A percentile compares a stretch with the other conserved stretches of the same genome.
phyloP scores from a whole-genome alignment of 1,284 basidiomycete genomes.

The Athelia psychrophila region DNA sequence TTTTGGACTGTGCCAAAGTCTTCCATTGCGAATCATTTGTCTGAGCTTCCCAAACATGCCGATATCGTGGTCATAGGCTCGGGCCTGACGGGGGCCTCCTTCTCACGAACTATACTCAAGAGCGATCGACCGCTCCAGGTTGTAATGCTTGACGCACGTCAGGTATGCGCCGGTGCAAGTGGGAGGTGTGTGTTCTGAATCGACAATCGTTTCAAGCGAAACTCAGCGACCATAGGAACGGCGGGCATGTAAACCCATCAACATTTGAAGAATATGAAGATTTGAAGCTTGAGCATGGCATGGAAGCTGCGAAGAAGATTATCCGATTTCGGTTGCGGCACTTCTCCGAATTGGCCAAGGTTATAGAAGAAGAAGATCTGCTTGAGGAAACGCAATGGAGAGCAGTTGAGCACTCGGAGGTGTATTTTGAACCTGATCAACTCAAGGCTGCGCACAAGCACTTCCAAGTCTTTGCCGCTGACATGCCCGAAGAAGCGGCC shows the following conservation, averaged over 20 bases:
- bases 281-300: slow-evolving; percentile 47
- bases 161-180: slow-evolving; percentile 68
- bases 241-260: slow-evolving; percentile 65
- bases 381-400: slow-evolving; percentile 44
- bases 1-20: slow-evolving; percentile 62
- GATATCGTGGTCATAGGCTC: slow-evolving; percentile 71
- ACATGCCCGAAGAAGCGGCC: slow-evolving; percentile 42
- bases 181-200: slow-evolving; percentile 57
- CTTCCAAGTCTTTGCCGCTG: slow-evolving; percentile 36
- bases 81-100: slow-evolving; percentile 64
- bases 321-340: slow-evolving; percentile 62
- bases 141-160: slow-evolving; percentile 68
- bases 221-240: slow-evolving; percentile 46
- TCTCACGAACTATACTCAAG: slow-evolving; percentile 49
- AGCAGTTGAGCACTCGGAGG: slow-evolving; percentile 48
- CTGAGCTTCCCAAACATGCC: slow-evolving; percentile 44
- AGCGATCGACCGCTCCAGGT: slow-evolving; percentile 31
- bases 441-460: slow-evolving; percentile 30
- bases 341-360: slow-evolving; percentile 40
- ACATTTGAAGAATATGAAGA: slow-evolving; percentile 57
- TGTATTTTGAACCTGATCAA: slow-evolving; percentile 26
- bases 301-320: slow-evolving; percentile 46
- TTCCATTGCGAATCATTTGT: slow-evolving; percentile 41
- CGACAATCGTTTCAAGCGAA: neutral
- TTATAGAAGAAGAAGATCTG: slow-evolving; percentile 46